Conservation (phyloP, 2,329 filamentous ascomycete species). For the Aspergillus versicolor region DNA sequence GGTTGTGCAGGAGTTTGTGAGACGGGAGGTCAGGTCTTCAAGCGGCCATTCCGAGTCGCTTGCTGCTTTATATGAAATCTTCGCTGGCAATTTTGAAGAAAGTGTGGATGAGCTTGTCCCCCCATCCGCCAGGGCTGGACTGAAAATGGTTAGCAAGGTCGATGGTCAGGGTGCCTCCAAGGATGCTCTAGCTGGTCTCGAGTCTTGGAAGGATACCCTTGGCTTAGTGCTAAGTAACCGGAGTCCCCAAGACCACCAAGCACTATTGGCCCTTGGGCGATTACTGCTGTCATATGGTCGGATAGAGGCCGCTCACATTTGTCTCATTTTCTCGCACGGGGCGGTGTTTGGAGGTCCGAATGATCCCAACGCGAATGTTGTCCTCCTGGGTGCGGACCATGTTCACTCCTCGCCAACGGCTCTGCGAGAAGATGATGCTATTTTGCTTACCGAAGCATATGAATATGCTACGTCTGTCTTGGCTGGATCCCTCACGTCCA, state of each 20-base stretch:
- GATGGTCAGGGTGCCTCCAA: constrained; percentile 60
- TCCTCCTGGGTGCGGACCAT: constrained; percentile 84
- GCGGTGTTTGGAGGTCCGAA: constrained; percentile 79
- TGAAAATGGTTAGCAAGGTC: constrained; percentile 81
- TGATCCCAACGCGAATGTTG: constrained; percentile 74
- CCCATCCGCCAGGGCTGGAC: constrained; percentile 83
- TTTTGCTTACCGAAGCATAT: constrained; percentile 94
- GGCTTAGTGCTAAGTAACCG: constrained; percentile 85
- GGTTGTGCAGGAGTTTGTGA: constrained; percentile 91
- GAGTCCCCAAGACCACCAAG: constrained; percentile 73
- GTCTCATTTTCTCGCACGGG: constrained; percentile 80
- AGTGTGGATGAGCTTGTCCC: constrained; percentile 95
- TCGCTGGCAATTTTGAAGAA: constrained; percentile 91
- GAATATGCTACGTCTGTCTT: constrained; percentile 82
- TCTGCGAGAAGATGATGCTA: constrained; percentile 75
- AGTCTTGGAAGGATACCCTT: constrained; percentile 92
- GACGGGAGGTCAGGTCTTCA: constrained; percentile 84
- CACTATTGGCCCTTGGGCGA: constrained; percentile 75
- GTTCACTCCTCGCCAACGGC: constrained; percentile 68
- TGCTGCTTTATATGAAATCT: constrained; percentile 86
- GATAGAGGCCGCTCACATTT: constrained; percentile 88
- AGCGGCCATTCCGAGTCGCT: constrained; percentile 81
- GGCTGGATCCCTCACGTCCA: constrained; percentile 54
- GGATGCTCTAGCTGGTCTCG: constrained; percentile 78
- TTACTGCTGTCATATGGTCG: constrained; percentile 82